Percentiles rank a stretch among this genome's conserved stretches.
Conservation (phyloP, 2,329 filamentous ascomycete genomes). For the Diaporthe batatas region DNA sequence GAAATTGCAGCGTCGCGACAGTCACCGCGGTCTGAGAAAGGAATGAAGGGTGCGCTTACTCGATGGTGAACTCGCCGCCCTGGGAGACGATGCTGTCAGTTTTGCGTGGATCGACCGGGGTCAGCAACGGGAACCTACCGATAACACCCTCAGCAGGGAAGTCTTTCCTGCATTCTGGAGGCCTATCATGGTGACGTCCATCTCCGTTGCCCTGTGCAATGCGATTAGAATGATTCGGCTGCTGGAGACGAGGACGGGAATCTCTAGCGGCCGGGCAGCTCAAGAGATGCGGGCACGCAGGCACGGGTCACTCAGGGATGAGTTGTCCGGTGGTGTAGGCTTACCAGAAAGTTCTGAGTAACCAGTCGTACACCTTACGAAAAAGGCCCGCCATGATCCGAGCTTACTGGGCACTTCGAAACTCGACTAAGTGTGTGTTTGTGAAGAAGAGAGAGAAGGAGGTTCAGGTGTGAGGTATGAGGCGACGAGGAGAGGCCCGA, state of each 20-base stretch:
- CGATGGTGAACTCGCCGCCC: conserved; percentile 98
- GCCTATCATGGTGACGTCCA: conserved; percentile 99
- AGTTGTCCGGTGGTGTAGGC: conserved; percentile 50
- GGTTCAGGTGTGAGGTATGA: conserved; percentile 36
- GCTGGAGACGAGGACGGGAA: neutral
- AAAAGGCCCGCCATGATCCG: conserved; percentile 89
- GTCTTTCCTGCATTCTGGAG: conserved; percentile 99
- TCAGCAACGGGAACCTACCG: conserved; percentile 73
- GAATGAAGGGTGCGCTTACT: conserved; percentile 74
- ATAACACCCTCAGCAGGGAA: conserved; percentile 90
- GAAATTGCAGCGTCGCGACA: conserved; percentile 44
- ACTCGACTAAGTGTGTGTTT: conserved; percentile 7
- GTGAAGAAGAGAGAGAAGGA: conserved; percentile 22
- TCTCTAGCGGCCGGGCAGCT: conserved; percentile 35
- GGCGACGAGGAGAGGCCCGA: conserved; percentile 25
- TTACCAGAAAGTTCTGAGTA: conserved; percentile 97
- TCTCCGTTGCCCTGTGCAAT: conserved; percentile 87
- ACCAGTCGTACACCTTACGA: conserved; percentile 96
- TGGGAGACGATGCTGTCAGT: conserved; percentile 56
- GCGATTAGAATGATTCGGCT: conserved; percentile 31
- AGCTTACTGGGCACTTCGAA: conserved; percentile 40
- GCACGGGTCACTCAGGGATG: conserved; percentile 31
- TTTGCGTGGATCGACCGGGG: neutral
- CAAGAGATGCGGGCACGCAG: conserved; percentile 48
- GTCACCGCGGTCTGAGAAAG: conserved; percentile 1